Base-by-base conservation (phyloP, 2,329 filamentous ascomycete species). In the Aspergillus persii region DNA sequence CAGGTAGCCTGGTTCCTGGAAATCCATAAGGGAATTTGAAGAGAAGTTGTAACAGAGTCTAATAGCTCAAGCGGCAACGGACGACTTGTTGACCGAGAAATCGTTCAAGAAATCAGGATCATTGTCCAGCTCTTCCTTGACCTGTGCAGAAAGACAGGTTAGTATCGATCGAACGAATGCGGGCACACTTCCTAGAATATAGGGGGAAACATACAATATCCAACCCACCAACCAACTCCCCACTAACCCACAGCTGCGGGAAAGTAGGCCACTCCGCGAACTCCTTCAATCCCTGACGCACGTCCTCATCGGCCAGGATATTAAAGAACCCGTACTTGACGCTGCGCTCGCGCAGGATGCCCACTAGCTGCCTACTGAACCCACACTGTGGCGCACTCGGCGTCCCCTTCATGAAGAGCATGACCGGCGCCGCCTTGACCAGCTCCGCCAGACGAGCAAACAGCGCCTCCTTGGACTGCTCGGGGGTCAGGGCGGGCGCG, bases 321-420 rank as follows among this genome's bases (percentile, higher is more conserved):
- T 99, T 98, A 83, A 99, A 99, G 82, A 99, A 99, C 23, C 95
- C 95, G 75, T 98, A 99, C 74, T 96, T 92, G 61, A 99, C 90
- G 53, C 89, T 89, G 72, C 92, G 89, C 78, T 98, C 94, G 54
- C 95, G 86, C 69, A 99, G 79, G 50, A 99, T 85, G 29, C 82
- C 87, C 48, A 99, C 95, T 49, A 96, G 80, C 79, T 97, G 92
- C 66, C 94, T 83, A 66, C 91, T 96, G 79, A 99, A 99, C 2
- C 95, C 92, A 71, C 93, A 96, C 76, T 96, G 90, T 1, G 92
- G 92, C 33, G 86, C 84, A 65, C 88, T 91, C 0, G 92, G 92
- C 2, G 91, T 96, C n/a, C 92, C 93, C 80, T 96, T 96, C 92
- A 96, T 96, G 78, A 99, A 99, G 30, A 99, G 82, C 95, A 99